Evolutionary conservation across 2,329 filamentous ascomycete genomes (phyloP).

Genomic region (Diaporthe citri): DNA sequence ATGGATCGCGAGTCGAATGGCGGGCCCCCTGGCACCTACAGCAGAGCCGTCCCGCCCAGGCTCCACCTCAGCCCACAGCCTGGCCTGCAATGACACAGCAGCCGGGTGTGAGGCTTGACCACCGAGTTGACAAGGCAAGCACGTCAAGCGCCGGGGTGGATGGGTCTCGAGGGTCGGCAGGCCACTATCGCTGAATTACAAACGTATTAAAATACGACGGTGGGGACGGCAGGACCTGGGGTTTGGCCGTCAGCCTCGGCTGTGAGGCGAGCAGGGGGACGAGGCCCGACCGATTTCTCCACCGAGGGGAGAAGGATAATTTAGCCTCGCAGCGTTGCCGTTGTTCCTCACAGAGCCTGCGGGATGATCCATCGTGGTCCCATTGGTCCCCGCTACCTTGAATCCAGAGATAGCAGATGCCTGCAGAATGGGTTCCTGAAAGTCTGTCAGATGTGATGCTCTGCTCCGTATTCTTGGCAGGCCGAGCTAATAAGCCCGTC

Average conservation of each 20-base stretch:
- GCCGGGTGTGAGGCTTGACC: slow-evolving; percentile 3
- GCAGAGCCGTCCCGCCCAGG: slow-evolving; percentile 27
- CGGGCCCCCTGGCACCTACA: slow-evolving; percentile 21
- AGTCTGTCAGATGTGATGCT: slow-evolving; percentile 32
- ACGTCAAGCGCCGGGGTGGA: slow-evolving; percentile 24
- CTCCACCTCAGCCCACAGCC: slow-evolving; percentile 33
- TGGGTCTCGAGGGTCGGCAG: slow-evolving; percentile 16
- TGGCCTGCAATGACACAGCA: slow-evolving; percentile 24
- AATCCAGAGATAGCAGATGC: slow-evolving; percentile 30
- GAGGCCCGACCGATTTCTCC: slow-evolving; percentile 25
- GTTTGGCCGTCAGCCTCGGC: slow-evolving; percentile 32
- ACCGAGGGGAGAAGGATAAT: slow-evolving; percentile 26
- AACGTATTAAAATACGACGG: slow-evolving; percentile 18
- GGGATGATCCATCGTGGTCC: slow-evolving; percentile 29
- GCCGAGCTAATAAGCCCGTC: slow-evolving; percentile 26
- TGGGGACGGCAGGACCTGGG: slow-evolving; percentile 23
- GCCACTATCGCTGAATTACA: slow-evolving; percentile 27
- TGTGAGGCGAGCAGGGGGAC: slow-evolving; percentile 30
- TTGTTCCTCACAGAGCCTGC: slow-evolving; percentile 29
- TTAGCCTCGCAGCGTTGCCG: slow-evolving; percentile 31
- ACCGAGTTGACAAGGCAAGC: slow-evolving; percentile 20
- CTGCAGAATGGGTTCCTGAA: slow-evolving; percentile 22
- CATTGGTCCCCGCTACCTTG: slow-evolving; percentile 18
- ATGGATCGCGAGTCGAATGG: slow-evolving; percentile 27
- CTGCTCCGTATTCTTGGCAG: slow-evolving; percentile 27